Evolutionary conservation across 2,329 filamentous ascomycete species (phyloP).

Genomic region (Penicillium sp.): DNA sequence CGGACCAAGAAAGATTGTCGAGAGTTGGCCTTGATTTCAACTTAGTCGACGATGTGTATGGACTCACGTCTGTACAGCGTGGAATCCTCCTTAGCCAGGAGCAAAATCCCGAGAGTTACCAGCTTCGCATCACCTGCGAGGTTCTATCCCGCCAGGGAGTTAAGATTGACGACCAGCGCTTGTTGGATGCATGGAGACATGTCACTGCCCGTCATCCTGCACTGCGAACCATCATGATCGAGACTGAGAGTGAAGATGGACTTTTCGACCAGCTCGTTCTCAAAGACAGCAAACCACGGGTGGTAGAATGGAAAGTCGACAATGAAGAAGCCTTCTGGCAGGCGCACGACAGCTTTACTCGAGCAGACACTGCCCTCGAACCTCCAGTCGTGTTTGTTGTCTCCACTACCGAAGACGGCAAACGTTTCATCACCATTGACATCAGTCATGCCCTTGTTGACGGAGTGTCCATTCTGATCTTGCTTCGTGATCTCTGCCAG

Average conservation of each 20-base stretch:
- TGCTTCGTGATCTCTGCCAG: constrained; percentile 1
- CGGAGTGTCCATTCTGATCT: background rate
- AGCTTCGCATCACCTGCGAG: background rate
- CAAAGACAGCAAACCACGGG: background rate
- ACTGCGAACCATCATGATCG: background rate
- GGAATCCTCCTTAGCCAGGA: background rate
- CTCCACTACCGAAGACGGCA: background rate
- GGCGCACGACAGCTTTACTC: background rate
- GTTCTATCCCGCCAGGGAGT: background rate
- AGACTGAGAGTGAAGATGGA: too few relatives aligned
- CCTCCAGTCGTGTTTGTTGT: background rate
- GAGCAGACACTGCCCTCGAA: background rate
- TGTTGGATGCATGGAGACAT: constrained; percentile 4
- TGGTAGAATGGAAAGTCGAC: background rate
- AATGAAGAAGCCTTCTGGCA: background rate
- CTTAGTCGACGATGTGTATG: background rate
- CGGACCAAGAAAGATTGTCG: background rate
- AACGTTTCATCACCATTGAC: background rate
- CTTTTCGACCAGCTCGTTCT: background rate
- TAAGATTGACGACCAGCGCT: background rate
- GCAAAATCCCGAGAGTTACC: background rate
- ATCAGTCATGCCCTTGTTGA: constrained; percentile 1
- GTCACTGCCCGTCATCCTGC: constrained; percentile 5
- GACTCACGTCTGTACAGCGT: background rate
- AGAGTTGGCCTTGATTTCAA: background rate